Percentiles rank a stretch among this genome's conserved stretches.
Conservation (phyloP, 2,329 filamentous ascomycete species). For the Sordariomycetes sp. region DNA sequence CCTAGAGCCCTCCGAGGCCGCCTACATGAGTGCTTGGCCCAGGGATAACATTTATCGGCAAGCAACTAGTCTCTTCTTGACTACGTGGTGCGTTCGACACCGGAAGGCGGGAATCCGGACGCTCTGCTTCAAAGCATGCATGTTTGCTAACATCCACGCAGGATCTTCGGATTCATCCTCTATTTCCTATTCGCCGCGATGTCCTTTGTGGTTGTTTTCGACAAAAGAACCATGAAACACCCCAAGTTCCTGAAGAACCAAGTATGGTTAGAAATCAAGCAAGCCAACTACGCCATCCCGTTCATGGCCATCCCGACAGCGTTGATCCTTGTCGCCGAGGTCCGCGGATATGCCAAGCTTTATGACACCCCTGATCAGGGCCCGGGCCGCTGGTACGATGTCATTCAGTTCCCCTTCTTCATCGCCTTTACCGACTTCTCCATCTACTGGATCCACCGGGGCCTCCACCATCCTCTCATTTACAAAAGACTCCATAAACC, state of each 20-base stretch:
- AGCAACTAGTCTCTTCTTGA: constrained; percentile 63
- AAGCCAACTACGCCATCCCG: constrained; percentile 68
- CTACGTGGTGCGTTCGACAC: constrained; percentile 61
- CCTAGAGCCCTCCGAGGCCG: constrained; percentile 61
- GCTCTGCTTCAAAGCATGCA: background rate
- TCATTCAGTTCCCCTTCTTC: constrained; percentile 84
- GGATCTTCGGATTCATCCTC: constrained; percentile 73
- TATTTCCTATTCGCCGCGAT: constrained; percentile 79
- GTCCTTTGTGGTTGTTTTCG: constrained; percentile 84
- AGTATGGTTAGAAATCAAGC: constrained; percentile 72
- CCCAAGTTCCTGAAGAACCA: constrained; percentile 95
- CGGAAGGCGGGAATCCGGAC: background rate
- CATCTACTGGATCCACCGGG: constrained; percentile 89
- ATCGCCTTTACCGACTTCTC: constrained; percentile 78
- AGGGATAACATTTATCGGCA: constrained; percentile 74
- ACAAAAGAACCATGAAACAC: constrained; percentile 79
- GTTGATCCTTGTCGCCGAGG: constrained; percentile 72
- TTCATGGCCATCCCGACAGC: constrained; percentile 73
- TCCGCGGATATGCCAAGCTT: constrained; percentile 75
- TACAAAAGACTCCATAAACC: constrained; percentile 94
- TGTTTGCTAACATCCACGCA: constrained; percentile 21
- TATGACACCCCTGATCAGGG: constrained; percentile 73
- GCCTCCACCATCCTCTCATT: constrained; percentile 61
- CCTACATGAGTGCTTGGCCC: constrained; percentile 67
- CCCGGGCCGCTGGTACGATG: constrained; percentile 68